Conservation (phyloP, 371 early-diverging fungal genomes). For the Mucor sp. region DNA sequence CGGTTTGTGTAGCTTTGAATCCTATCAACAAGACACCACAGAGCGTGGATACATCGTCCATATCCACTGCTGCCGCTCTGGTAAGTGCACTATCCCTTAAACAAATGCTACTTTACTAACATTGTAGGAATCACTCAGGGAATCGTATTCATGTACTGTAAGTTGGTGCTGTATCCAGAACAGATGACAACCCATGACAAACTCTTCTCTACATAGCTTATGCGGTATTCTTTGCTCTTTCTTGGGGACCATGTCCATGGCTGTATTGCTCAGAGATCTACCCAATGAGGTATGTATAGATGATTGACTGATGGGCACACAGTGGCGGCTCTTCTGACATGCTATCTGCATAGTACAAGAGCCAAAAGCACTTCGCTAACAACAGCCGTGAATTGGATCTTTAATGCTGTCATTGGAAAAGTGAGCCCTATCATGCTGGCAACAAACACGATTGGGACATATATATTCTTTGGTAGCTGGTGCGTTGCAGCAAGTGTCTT, state of each 20-base stretch:
- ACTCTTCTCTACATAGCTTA: constrained; percentile 7
- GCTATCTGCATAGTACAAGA: constrained; percentile 13
- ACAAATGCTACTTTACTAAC: not conserved
- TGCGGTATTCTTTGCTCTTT: constrained; percentile 35
- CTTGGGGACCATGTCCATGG: constrained; percentile 46
- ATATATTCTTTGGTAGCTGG: constrained; percentile 43
- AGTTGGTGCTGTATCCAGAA: too few species aligned
- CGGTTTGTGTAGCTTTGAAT: constrained; percentile 19
- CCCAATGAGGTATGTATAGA: constrained; percentile 25
- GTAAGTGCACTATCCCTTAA: constrained; percentile 4
- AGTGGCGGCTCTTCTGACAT: not conserved
- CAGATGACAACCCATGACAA: too few species aligned
- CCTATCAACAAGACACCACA: not conserved
- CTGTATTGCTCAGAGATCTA: constrained; percentile 64
- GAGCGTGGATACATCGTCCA: not conserved
- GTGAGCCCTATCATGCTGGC: constrained; percentile 33
- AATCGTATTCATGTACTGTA: constrained; percentile 38
- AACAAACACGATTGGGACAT: constrained; percentile 39
- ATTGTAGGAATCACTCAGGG: constrained; percentile 14
- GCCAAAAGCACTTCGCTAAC: constrained; percentile 23
- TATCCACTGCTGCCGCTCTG: constrained; percentile 15
- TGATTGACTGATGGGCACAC: not conserved
- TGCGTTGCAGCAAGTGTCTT: constrained; percentile 26
- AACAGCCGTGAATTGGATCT: constrained; percentile 59
- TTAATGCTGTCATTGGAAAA: constrained; percentile 43